Evolutionary conservation across 768 basidiomycete genomes (phyloP), one percentile per base, ranked within the genome.

Genomic region (Pholiota molesta): DNA sequence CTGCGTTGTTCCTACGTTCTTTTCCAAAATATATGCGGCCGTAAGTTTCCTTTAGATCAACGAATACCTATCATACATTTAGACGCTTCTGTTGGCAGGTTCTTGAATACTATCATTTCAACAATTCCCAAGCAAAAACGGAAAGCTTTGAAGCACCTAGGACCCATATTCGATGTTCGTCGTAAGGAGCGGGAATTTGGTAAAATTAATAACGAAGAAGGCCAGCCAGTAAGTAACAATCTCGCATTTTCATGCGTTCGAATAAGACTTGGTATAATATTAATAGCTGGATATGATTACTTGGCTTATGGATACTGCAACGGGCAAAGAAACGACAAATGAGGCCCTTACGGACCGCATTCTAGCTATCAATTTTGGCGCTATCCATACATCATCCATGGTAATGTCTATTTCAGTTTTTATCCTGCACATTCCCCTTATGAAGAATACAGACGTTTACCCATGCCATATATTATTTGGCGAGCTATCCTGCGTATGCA

Each of bases 311-410:
- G 72, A 77, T 17, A 66, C 70, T 0, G 73, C 70, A 0, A 55
- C 65, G 39, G 62, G 56, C 2, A 66, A 72, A 26, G 68, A 76
- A 21, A 64, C 64, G 5, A 72, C 69, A 1, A 51, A 67, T 1
- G 49, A 63, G 7, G 62, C 67, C 1, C 60, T 79, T 0, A 64
- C 68, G 1, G 59, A 69, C 13, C 68, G 74, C 11, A 65, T 81
- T 17, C 67, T 82, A n/a, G 42, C 71, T 1, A 57, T 79, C 47
- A 82, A 81, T 66, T 75, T 81, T 45, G 78, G 75, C 0, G 72
- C 78, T 3, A 77, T 73, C 28, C 81, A 83, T 60, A 82, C 81
- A 0, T 71, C 77, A 1, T 73, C 80, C 2, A 69, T 72, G 59
- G 80, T 81, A 57, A 39, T 33, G 3, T 40, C 35, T 9, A 21